These are phyloP conservation scores for Rhizodiscina lignyota DNA, from an alignment of 495 filamentous ascomycete species.

Conservation along the genomic window DNA sequence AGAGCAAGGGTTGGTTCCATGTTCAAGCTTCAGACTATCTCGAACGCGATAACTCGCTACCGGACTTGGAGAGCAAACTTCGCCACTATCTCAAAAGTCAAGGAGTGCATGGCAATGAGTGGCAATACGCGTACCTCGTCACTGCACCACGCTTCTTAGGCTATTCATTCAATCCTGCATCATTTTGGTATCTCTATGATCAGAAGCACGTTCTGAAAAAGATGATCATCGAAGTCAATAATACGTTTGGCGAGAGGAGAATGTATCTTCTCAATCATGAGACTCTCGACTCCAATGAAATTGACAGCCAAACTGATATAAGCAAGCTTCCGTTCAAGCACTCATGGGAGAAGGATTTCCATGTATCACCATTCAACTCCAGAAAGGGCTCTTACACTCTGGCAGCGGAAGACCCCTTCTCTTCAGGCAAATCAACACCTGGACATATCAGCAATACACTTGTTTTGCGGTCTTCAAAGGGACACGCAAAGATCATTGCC, in stretches of 20 bases:
- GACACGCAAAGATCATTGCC: slow-evolving; percentile 36
- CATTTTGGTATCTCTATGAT: slow-evolving; percentile 68
- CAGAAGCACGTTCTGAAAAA: slow-evolving; percentile 37
- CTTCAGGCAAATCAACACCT: slow-evolving; percentile 15
- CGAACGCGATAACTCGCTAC: slow-evolving; percentile 26
- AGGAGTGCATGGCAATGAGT: slow-evolving; percentile 32
- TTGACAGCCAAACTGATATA: too few species aligned
- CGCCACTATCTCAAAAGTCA: slow-evolving; percentile 35
- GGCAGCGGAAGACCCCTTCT: slow-evolving; percentile 36
- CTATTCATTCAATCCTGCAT: slow-evolving; percentile 61
- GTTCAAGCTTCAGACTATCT: slow-evolving; percentile 44
- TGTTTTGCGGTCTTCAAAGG: slow-evolving; percentile 36
- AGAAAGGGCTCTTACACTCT: slow-evolving; percentile 43
- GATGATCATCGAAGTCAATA: slow-evolving; percentile 63
- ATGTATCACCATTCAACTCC: slow-evolving; percentile 58
- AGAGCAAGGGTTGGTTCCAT: slow-evolving; percentile 32
- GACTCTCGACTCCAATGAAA: slow-evolving; percentile 17
- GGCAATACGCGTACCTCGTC: slow-evolving; percentile 49
- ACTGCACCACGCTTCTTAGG: slow-evolving; percentile 53
- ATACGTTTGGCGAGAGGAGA: slow-evolving; percentile 58
- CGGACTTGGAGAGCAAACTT: slow-evolving; percentile 40
- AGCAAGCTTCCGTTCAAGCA: slow-evolving; percentile 20
- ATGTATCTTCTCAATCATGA: slow-evolving; percentile 35
- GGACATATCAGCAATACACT: slow-evolving; percentile 35
- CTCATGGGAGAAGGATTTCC: slow-evolving; percentile 51